Conservation (phyloP, 306 rosid species). For the Hylodesmum podocarpum region DNA sequence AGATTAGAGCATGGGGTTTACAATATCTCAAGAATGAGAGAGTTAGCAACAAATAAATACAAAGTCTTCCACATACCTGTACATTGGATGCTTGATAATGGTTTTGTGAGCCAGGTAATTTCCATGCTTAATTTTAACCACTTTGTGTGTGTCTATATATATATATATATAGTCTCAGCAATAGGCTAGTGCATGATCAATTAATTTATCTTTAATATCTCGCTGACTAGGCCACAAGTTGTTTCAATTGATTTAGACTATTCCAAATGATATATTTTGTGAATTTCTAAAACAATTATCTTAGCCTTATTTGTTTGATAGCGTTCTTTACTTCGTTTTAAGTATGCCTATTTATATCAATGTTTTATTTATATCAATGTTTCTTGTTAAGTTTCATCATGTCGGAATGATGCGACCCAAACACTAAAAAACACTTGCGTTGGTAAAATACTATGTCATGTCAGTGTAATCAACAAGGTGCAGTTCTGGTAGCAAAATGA, state of each 20-base stretch:
- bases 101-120: constrained; percentile 73
- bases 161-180: background rate
- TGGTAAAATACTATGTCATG: background rate
- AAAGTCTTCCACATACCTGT: constrained; percentile 75
- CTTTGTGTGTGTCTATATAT: too few relatives aligned
- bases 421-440: background rate
- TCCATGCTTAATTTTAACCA: constrained; percentile 11
- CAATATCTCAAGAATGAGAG: constrained; percentile 81
- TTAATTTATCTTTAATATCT: background rate
- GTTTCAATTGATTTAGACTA: constrained; percentile 18
- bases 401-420: background rate
- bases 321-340: background rate
- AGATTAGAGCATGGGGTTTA: constrained; percentile 88
- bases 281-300: background rate
- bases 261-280: background rate
- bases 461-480: constrained; percentile 16
- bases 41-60: constrained; percentile 74
- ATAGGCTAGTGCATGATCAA: background rate
- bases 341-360: background rate
- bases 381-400: background rate
- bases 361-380: background rate
- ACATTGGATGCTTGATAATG: constrained; percentile 87
- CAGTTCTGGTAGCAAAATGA: constrained; percentile 46
- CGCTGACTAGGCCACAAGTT: background rate
- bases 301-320: background rate